phyloP scores from a whole-genome alignment of 495 filamentous ascomycete genomes.

The Talaromyces liani region DNA sequence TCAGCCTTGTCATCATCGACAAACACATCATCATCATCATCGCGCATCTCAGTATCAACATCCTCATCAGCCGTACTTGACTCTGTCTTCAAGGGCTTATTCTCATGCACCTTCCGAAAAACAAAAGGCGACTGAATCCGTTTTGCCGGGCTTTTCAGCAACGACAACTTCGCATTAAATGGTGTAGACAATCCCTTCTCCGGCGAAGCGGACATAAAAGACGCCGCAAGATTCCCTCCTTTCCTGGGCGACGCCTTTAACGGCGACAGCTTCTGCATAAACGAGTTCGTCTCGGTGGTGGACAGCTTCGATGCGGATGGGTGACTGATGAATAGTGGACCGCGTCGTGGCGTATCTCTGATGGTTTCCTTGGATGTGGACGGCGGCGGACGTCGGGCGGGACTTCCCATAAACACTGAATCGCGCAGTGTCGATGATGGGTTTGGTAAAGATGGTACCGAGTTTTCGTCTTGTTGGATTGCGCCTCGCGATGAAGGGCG shows the following conservation, averaged over 20 bases:
- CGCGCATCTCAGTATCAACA: slow-evolving; percentile 9
- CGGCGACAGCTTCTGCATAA: neutral
- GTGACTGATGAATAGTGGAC: slow-evolving; percentile 16
- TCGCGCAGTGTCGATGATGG: slow-evolving; percentile 27
- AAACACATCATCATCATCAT: slow-evolving; percentile 5
- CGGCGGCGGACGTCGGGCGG: slow-evolving; percentile 39
- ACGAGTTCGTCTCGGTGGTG: neutral
- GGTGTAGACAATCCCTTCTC: slow-evolving; percentile 24
- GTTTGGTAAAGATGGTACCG: slow-evolving; percentile 13
- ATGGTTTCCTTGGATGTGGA: slow-evolving; percentile 44
- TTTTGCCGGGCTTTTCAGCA: slow-evolving; percentile 39
- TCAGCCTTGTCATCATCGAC: neutral
- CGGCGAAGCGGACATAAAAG: slow-evolving; percentile 21
- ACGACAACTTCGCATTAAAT: slow-evolving; percentile 23
- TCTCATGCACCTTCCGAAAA: slow-evolving; percentile 1
- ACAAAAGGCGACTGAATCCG: slow-evolving; percentile 29
- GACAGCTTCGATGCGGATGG: slow-evolving; percentile 13
- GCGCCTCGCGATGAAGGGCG: neutral
- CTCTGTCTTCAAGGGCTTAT: neutral
- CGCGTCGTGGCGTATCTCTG: slow-evolving; percentile 27
- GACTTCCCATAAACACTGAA: slow-evolving; percentile 37
- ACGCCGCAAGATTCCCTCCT: slow-evolving; percentile 25
- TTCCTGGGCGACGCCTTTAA: slow-evolving; percentile 28
- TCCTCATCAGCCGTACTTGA: neutral
- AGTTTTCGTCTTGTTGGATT: slow-evolving; percentile 17